phyloP scores from a whole-genome alignment of 192 early-diverging fungal species.

The Jimgerdemannia lactiflua region DNA sequence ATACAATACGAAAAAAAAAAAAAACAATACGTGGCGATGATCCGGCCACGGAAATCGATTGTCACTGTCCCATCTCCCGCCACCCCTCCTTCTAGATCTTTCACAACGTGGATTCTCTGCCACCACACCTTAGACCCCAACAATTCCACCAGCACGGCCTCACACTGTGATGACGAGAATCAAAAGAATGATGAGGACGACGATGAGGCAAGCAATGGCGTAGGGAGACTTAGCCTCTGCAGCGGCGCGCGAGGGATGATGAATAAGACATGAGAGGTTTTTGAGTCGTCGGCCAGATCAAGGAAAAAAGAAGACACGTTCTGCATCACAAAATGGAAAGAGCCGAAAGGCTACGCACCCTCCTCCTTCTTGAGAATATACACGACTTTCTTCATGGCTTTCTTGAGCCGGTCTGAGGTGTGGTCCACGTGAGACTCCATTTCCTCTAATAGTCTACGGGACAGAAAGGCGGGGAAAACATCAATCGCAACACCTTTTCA shows the following conservation, averaged over 20 bases:
- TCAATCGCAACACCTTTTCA: neutral
- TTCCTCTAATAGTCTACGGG: slow-evolving; percentile 44
- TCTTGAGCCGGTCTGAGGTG: slow-evolving; percentile 35
- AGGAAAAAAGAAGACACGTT: no score
- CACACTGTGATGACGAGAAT: slow-evolving; percentile 48
- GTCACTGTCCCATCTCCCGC: no score
- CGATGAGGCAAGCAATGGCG: slow-evolving; percentile 50
- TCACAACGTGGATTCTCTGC: no score
- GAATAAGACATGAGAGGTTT: no score
- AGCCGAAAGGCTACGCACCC: slow-evolving; percentile 23
- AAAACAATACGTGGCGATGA: no score
- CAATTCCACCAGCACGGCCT: neutral
- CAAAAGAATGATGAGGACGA: slow-evolving; percentile 52
- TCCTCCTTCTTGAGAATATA: slow-evolving; percentile 55
- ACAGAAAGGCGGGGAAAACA: neutral
- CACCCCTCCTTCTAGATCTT: no score
- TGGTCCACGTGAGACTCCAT: slow-evolving; percentile 51
- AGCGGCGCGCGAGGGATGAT: neutral
- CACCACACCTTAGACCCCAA: no score
- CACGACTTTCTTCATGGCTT: slow-evolving; percentile 49
- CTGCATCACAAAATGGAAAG: no score
- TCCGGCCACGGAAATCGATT: no score
- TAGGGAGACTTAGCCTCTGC: slow-evolving; percentile 50
- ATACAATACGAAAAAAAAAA: no score
- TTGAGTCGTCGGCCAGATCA: no score